Conservation (phyloP, 2,329 filamentous ascomycete genomes). For the Plectosphaerella plurivora region DNA sequence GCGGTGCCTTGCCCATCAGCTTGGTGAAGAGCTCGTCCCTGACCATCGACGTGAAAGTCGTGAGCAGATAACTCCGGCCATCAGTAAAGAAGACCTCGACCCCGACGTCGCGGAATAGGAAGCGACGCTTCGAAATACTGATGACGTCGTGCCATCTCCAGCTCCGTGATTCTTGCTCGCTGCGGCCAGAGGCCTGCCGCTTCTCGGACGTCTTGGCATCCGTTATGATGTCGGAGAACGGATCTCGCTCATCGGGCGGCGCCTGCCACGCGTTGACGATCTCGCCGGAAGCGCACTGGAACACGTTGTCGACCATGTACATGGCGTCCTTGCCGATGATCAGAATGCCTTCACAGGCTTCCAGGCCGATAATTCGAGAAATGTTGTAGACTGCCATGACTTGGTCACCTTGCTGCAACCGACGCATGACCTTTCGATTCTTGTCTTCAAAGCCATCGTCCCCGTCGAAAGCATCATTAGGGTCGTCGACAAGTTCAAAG, state of each 20-base stretch:
- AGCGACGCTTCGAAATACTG: conserved; percentile 91
- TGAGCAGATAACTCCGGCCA: conserved; percentile 89
- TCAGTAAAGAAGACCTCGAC: conserved; percentile 98
- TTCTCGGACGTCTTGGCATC: conserved; percentile 60
- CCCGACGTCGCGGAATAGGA: conserved; percentile 90
- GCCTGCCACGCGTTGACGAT: conserved; percentile 97
- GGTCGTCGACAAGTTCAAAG: conserved; percentile 93
- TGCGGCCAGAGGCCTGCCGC: conserved; percentile 49
- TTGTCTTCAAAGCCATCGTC: conserved; percentile 88
- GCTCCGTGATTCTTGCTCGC: conserved; percentile 77
- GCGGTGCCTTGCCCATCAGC: conserved; percentile 74
- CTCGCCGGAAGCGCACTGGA: conserved; percentile 90
- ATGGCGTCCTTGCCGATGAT: conserved; percentile 89
- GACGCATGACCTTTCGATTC: conserved; percentile 95
- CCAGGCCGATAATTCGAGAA: conserved; percentile 87
- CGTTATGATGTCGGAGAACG: conserved; percentile 90
- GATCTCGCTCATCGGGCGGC: conserved; percentile 85
- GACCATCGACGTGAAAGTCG: conserved; percentile 66
- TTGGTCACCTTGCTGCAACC: conserved; percentile 81
- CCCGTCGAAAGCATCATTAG: conserved; percentile 72
- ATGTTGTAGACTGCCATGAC: conserved; percentile 95
- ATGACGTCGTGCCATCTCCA: conserved; percentile 96
- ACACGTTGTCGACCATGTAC: conserved; percentile 95
- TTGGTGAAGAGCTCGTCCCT: conserved; percentile 79
- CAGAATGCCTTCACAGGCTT: conserved; percentile 88